phyloP scores from a whole-genome alignment of 2,329 filamentous ascomycete species.

The Penicillium freii region DNA sequence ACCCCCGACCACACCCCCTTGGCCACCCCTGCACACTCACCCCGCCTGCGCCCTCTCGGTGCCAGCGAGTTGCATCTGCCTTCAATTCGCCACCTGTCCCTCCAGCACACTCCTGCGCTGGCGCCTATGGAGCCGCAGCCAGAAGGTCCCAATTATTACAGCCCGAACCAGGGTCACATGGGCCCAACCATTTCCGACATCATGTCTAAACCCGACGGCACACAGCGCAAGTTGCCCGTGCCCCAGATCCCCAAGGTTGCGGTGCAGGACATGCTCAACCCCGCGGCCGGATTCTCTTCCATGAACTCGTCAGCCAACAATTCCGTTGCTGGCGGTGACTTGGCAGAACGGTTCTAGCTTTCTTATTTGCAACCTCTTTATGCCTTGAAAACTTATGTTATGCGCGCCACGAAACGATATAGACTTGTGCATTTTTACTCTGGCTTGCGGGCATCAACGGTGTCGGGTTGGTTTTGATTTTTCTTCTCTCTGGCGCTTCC shows the following conservation, averaged over 20 bases:
- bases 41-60: slow-evolving; percentile 76
- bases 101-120: slow-evolving; percentile 65
- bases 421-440: slow-evolving; percentile 41
- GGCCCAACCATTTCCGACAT: slow-evolving; percentile 89
- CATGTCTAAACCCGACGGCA: slow-evolving; percentile 82
- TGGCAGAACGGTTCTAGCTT: slow-evolving; percentile 55
- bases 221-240: slow-evolving; percentile 85
- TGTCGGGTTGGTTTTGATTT: slow-evolving; percentile 31
- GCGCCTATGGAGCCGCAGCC: slow-evolving; percentile 69
- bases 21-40: slow-evolving; percentile 91
- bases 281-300: slow-evolving; percentile 65
- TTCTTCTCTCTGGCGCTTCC: slow-evolving; percentile 21
- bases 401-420: slow-evolving; percentile 41
- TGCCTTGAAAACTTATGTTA: slow-evolving; percentile 24
- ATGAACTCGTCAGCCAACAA: slow-evolving; percentile 74
- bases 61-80: slow-evolving; percentile 75
- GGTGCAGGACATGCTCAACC: slow-evolving; percentile 77
- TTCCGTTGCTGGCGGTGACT: slow-evolving; percentile 71
- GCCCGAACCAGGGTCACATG: slow-evolving; percentile 55
- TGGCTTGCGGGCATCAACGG: slow-evolving; percentile 38
- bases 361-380: slow-evolving; percentile 5
- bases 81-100: slow-evolving; percentile 71
- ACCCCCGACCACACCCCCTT: slow-evolving; percentile 99
- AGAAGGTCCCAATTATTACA: slow-evolving; percentile 59
- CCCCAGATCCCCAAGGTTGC: slow-evolving; percentile 85